Base-by-base conservation (phyloP, 768 basidiomycete species). In the Trichaptum fuscoviolaceum region DNA sequence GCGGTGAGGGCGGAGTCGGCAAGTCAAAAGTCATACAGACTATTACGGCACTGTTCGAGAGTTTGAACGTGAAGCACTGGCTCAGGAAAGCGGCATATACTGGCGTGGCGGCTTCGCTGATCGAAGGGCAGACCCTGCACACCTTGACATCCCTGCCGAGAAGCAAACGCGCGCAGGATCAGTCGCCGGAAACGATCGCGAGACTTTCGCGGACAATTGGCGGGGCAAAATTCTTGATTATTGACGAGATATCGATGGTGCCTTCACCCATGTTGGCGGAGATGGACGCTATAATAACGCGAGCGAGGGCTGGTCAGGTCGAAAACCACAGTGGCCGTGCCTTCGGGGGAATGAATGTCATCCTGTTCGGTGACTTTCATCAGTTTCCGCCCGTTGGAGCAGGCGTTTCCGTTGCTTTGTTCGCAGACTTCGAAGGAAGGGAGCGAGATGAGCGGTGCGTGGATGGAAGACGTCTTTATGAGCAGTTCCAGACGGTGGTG, bases 1-100 rank as follows among this genome's bases (percentile, higher is more conserved):
- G 73, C 0, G 83, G 83, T 0, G 75, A 79, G 63, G 82, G 82
- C 0, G 82, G 83, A 0, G 80, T 78, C 0, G 82, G 84, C 0
- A 84, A 84, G 65, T 80, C 81, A 0, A 73, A 70, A 1, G 64
- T 82, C 0, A 82, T 84, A 12, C 69, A 79, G 30, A 75, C 75
- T 0, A 73, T 84, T 0, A 77, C 79, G 0, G 68, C 79, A 3
- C 69, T 73, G 1, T 84, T 84, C 61, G 62, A 34, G 0, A 23
- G 20, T 4, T 61, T 58, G 10, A 66, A 68, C 0, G 64, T 63
- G 9, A 1, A 1, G 0, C 15, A 64, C 6, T 23, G 70, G 0
- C 68, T 84, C 0, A 67, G 76, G 0, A 83, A 80, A 65, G 71
- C 76, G 0, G 82, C 79, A 8, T 69, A 77, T 2, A 79, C 80